phyloP scores from a whole-genome alignment of 2,329 filamentous ascomycete species.

The Beauveria rudraprayagi region DNA sequence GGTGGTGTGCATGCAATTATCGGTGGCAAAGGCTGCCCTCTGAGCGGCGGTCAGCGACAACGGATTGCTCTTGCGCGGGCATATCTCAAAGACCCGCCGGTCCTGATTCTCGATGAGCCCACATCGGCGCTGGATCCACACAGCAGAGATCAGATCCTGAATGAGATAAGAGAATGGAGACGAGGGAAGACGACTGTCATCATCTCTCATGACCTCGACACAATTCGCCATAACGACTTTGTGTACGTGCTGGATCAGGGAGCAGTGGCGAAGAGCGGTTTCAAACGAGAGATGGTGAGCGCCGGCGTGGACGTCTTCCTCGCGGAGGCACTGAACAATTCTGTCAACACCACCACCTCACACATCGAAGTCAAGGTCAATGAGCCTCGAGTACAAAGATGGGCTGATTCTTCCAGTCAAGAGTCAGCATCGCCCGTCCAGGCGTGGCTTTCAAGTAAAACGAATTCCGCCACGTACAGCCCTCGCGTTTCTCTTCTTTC shows the following conservation, averaged over 20 bases:
- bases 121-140: slow-evolving; percentile 79
- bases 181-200: slow-evolving; percentile 78
- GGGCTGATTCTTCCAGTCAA: neutral
- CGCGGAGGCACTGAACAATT: neutral
- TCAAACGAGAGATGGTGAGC: slow-evolving; percentile 41
- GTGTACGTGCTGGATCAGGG: slow-evolving; percentile 73
- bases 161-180: slow-evolving; percentile 70
- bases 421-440: neutral
- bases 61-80: slow-evolving; percentile 74
- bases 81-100: slow-evolving; percentile 63
- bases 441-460: neutral
- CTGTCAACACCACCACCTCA: neutral
- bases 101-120: slow-evolving; percentile 82
- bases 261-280: slow-evolving; percentile 59
- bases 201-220: slow-evolving; percentile 81
- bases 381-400: neutral
- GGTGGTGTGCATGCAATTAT: slow-evolving; percentile 64
- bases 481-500: neutral
- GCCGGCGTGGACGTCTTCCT: neutral
- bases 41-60: slow-evolving; percentile 36
- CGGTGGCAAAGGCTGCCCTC: slow-evolving; percentile 31
- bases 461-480: neutral
- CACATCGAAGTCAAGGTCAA: slow-evolving; percentile 1
- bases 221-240: slow-evolving; percentile 65
- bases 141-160: slow-evolving; percentile 60